Evolutionary conservation across 2,329 filamentous ascomycete species (phyloP).

Genomic region (Cercospora sojina): DNA sequence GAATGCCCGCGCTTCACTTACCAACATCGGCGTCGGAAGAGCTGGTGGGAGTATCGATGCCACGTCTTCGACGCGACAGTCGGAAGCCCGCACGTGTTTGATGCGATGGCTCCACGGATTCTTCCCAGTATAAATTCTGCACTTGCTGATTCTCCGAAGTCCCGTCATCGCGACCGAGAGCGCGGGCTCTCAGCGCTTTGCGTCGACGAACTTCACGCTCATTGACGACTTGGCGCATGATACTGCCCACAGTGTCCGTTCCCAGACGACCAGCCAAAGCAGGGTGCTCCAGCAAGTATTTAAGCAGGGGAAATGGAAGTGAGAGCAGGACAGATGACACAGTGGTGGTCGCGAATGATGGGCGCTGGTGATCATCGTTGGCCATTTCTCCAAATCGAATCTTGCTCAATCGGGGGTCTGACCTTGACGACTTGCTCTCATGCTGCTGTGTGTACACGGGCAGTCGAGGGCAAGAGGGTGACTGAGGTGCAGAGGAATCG

Average conservation of each 20-base stretch:
- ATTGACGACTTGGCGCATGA: constrained; percentile 45
- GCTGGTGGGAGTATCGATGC: constrained; percentile 36
- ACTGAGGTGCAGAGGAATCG: constrained; percentile 51
- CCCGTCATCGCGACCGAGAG: constrained; percentile 16
- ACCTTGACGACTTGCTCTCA: constrained; percentile 39
- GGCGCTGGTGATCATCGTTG: constrained; percentile 43
- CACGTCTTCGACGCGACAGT: constrained; percentile 33
- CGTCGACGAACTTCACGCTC: constrained; percentile 44
- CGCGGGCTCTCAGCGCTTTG: constrained; percentile 32
- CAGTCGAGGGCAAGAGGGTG: constrained; percentile 50
- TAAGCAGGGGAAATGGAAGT: constrained; percentile 66
- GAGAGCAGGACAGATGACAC: constrained; percentile 69
- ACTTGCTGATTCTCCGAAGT: constrained; percentile 16
- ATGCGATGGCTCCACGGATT: constrained; percentile 40
- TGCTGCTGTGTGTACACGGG: constrained; percentile 34
- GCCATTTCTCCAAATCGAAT: constrained; percentile 72
- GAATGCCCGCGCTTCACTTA: constrained; percentile 6
- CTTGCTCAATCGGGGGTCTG: constrained; percentile 57
- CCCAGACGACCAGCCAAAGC: constrained; percentile 51
- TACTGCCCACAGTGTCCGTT: constrained; percentile 40
- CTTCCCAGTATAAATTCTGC: constrained; percentile 37
- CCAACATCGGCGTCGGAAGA: constrained; percentile 28
- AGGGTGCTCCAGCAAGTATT: constrained; percentile 63
- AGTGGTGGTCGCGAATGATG: constrained; percentile 44
- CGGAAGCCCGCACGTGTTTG: constrained; percentile 42